Base-by-base conservation (phyloP, 2,329 filamentous ascomycete species). In the Septoria linicola region DNA sequence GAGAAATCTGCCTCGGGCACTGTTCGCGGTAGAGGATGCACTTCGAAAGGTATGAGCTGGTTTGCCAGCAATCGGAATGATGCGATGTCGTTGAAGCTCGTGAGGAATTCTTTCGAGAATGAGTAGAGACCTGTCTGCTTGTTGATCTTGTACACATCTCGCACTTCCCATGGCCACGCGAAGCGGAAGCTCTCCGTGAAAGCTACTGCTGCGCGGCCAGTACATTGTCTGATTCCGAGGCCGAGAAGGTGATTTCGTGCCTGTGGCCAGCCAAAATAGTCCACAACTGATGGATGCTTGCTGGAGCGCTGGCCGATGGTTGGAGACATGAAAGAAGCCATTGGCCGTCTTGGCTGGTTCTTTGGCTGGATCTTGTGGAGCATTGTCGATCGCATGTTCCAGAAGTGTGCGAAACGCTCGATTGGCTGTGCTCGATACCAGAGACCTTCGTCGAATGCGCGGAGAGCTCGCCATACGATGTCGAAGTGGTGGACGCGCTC, bases 401-500 rank as follows among this genome's bases (percentile, higher is more conserved):
- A 60, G 32, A 54, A 49, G 34, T 57, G 41, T 2, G 53, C 58
- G n/a, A 56, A 42, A 2, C 58, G 48, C 35, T 59, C 58, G 16
- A 51, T 19, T 11, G 54, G 48, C 3, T 39, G 53, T 16, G 55
- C 55, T 8, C 58, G 53, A 30, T 58, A 57, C 58, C 58, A 60
- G 14, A 60, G 41, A 5, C 58, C 58, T 32, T 60, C 58, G 30
- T 60, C 58, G 32, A 57, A 54, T 8, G 58, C 58, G 16, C 58
- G 50, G 14, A 60, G 44, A 25, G 59, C 59, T 4, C 58, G 53
- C 58, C 58, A 60, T 19, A 54, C 58, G 27, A 60, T 59, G 49
- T 60, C 58, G 35, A 60, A 59, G 35, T 60, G 58, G 32, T 60
- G 58, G 10, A 60, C 42, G 17, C 55, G 50, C 36, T 59, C 58